Evolutionary conservation across 116 monocot species (phyloP).

Genomic region (Trichopus zeylanicus): DNA sequence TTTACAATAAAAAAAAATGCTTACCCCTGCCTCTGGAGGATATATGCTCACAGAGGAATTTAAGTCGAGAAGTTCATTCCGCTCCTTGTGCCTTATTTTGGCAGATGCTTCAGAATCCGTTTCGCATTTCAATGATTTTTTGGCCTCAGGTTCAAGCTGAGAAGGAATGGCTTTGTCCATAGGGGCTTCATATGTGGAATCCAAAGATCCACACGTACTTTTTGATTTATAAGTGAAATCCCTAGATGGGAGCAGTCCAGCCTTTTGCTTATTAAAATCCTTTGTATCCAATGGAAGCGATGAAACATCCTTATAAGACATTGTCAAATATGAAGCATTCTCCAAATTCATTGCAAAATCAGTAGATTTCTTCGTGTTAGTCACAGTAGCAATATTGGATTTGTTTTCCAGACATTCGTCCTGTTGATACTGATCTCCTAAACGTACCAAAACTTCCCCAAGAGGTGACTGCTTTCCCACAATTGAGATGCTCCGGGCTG

Average conservation of each 20-base stretch:
- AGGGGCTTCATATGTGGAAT: constrained; percentile 23
- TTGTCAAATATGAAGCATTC: constrained; percentile 19
- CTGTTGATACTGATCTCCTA: constrained; percentile 43
- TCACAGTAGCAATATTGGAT: constrained; percentile 12
- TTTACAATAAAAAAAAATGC: not conserved
- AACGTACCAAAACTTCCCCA: constrained; percentile 12
- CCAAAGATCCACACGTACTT: constrained; percentile 24
- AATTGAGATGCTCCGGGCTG: constrained; percentile 47
- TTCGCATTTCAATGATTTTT: constrained; percentile 30
- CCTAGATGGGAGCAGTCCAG: constrained; percentile 15
- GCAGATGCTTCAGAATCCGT: constrained; percentile 19
- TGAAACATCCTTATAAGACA: constrained; percentile 33
- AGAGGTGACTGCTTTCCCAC: constrained; percentile 30
- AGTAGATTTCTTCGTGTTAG: constrained; percentile 29
- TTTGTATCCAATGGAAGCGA: constrained; percentile 26
- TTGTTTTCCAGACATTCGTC: constrained; percentile 40
- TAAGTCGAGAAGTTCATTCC: constrained; percentile 35
- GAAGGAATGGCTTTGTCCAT: constrained; percentile 33
- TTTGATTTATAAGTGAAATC: constrained; percentile 37
- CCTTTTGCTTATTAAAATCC: constrained; percentile 38
- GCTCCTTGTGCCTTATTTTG: constrained; percentile 38
- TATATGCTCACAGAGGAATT: constrained; percentile 30
- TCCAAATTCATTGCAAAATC: constrained; percentile 25
- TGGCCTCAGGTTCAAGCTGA: constrained; percentile 42
- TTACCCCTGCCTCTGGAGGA: constrained; percentile 41